phyloP scores from a whole-genome alignment of 306 rosid genomes.

The Rubus idaeus region DNA sequence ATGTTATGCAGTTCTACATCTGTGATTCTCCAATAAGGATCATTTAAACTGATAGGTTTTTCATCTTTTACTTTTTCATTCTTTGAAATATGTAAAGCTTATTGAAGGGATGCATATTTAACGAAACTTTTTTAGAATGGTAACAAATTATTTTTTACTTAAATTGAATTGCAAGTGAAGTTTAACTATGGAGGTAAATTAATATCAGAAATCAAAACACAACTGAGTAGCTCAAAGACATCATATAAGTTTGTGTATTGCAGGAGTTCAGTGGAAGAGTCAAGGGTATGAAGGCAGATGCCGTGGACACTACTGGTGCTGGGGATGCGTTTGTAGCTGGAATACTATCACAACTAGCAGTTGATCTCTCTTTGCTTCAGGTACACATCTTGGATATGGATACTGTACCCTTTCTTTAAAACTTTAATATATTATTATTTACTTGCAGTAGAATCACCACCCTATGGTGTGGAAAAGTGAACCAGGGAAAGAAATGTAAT shows the following conservation, averaged over 20 bases:
- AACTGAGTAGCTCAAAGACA: background rate
- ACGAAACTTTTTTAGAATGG: background rate
- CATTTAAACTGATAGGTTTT: background rate
- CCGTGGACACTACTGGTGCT: slow-evolving; percentile 95
- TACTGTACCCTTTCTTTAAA: background rate
- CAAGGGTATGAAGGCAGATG: slow-evolving; percentile 75
- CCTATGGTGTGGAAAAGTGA: background rate
- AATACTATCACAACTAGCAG: slow-evolving; percentile 69
- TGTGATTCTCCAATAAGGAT: too few relatives aligned
- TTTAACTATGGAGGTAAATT: background rate
- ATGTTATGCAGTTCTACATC: background rate
- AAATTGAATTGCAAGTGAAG: background rate
- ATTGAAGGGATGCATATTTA: background rate
- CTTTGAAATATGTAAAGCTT: background rate
- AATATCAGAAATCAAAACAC: background rate
- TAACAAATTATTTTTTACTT: too few relatives aligned
- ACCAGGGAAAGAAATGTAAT: background rate
- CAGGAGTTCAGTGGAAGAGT: slow-evolving; percentile 90
- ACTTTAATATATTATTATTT: background rate
- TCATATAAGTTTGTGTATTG: background rate
- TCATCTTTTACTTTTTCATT: background rate
- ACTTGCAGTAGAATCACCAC: background rate
- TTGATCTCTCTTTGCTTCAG: slow-evolving; percentile 79
- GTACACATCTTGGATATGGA: slow-evolving; percentile 33
- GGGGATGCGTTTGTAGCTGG: slow-evolving; percentile 99